These are phyloP conservation scores for Phytopythium sindhum DNA, from an alignment of 352 stramenopile species.

Conservation along the genomic window DNA sequence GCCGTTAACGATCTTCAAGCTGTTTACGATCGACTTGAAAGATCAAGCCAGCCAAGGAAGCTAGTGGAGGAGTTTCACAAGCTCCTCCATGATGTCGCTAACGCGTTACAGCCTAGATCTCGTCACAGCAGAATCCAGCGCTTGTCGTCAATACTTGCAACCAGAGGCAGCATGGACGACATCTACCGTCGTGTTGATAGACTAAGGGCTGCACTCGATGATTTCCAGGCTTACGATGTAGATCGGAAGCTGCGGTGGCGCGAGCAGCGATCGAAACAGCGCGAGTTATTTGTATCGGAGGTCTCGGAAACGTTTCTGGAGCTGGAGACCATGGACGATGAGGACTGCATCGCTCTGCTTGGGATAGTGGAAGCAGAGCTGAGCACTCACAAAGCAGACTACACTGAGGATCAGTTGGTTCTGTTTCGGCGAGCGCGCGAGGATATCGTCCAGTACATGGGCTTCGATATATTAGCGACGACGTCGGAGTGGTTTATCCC, in stretches of 20 bases:
- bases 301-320: neutral
- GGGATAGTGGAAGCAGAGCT: neutral
- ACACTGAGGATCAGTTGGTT: neutral
- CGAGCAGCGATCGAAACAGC: neutral
- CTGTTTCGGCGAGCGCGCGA: neutral
- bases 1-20: neutral
- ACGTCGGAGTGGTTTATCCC: slow-evolving; percentile 3
- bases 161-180: neutral
- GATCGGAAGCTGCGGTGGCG: neutral
- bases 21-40: neutral
- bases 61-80: neutral
- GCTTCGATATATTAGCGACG: neutral
- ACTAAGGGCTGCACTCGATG: neutral
- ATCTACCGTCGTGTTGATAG: neutral
- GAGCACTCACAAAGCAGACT: neutral
- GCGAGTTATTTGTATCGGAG: slow-evolving; percentile 1
- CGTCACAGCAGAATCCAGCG: neutral
- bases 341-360: neutral
- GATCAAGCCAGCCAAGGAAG: neutral
- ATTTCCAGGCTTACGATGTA: neutral
- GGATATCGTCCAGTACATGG: neutral
- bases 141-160: neutral
- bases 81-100: neutral
- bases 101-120: neutral
- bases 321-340: neutral